A percentile compares a stretch with the other conserved stretches of the same genome.
Evolutionary conservation across 495 filamentous ascomycete species (phyloP).

Genomic region (Talaromyces thailandensis): DNA sequence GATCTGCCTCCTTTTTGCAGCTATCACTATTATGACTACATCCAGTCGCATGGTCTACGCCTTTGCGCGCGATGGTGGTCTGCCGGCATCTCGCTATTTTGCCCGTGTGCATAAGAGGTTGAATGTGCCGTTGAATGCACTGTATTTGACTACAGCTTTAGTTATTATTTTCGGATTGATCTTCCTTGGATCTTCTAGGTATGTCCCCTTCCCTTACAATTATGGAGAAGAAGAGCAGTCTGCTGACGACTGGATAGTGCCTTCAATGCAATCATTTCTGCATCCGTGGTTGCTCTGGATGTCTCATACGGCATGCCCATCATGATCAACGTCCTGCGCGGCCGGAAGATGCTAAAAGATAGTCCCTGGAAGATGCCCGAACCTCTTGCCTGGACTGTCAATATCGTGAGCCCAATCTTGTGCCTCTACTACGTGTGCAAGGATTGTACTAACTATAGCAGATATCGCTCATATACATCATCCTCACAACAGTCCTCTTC

Average conservation of each 20-base stretch:
- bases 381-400: constrained; percentile 51
- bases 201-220: neutral
- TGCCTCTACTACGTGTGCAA: constrained; percentile 7
- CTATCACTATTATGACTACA: constrained; percentile 66
- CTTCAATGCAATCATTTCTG: constrained; percentile 57
- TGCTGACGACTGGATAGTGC: constrained; percentile 18
- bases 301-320: constrained; percentile 68
- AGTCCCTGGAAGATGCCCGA: constrained; percentile 53
- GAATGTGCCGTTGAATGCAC: constrained; percentile 59
- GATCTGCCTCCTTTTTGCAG: constrained; percentile 62
- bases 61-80: constrained; percentile 64
- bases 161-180: constrained; percentile 64
- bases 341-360: constrained; percentile 54
- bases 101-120: constrained; percentile 54
- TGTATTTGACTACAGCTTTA: constrained; percentile 53
- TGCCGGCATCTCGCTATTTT: constrained; percentile 58
- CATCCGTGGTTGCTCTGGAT: constrained; percentile 61
- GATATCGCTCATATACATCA: constrained; percentile 57
- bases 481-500: constrained; percentile 65
- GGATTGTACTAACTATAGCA: constrained; percentile 14
- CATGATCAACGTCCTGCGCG: constrained; percentile 54
- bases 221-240: neutral
- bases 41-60: constrained; percentile 70
- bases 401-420: constrained; percentile 33
- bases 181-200: constrained; percentile 64